Percentiles rank a stretch among this genome's conserved stretches.
Evolutionary conservation across 2,329 filamentous ascomycete genomes (phyloP).

Genomic region (Trichoderma koningiopsis): DNA sequence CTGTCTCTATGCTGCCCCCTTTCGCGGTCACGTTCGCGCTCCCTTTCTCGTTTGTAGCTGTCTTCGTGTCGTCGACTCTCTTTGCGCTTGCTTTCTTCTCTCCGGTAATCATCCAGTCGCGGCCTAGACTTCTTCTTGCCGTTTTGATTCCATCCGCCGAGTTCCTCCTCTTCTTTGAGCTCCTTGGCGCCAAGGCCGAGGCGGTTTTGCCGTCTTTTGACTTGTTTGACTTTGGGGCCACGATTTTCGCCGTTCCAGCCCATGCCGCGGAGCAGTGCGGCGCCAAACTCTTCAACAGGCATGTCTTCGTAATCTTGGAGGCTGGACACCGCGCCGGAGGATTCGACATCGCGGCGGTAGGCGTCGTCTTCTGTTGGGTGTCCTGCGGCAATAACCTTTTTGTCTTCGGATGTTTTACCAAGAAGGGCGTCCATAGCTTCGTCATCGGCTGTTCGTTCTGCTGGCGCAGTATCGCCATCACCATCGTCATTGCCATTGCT

Average conservation of each 20-base stretch:
- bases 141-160: conserved; percentile 79
- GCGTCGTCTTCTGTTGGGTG: conserved; percentile 62
- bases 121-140: conserved; percentile 54
- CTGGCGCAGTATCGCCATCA: not conserved
- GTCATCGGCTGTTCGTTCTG: conserved; percentile 43
- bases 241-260: conserved; percentile 79
- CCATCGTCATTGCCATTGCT: conserved; percentile 12
- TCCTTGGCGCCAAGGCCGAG: conserved; percentile 89
- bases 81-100: conserved; percentile 48
- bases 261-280: conserved; percentile 87
- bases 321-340: conserved; percentile 73
- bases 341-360: conserved; percentile 68
- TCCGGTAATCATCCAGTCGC: conserved; percentile 53
- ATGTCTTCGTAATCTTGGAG: conserved; percentile 85
- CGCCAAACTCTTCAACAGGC: conserved; percentile 92
- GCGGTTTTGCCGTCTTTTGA: conserved; percentile 74
- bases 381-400: conserved; percentile 55
- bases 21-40: conserved; percentile 47
- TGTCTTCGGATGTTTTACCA: conserved; percentile 50
- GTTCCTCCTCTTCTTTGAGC: conserved; percentile 68
- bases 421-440: conserved; percentile 69
- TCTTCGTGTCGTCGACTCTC: conserved; percentile 47
- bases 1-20: conserved; percentile 39
- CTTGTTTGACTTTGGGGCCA: conserved; percentile 58
- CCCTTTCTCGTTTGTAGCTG: conserved; percentile 52